Base-by-base conservation (phyloP, 108 stramenopile genomes). In the Fistulifera pelliculosa region DNA sequence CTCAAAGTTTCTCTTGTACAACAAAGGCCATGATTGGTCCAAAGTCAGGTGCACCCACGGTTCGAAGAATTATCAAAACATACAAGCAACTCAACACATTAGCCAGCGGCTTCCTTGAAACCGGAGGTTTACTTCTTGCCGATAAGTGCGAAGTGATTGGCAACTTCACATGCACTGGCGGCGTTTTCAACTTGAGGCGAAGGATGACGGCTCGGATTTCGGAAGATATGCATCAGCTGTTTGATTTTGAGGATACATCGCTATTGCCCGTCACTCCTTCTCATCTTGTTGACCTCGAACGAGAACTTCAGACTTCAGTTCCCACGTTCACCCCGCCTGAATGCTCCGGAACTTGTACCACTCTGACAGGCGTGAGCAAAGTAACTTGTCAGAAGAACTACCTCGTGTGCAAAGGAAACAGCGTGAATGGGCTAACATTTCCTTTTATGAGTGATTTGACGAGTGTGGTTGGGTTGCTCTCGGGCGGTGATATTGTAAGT, bases 401-500 rank as follows among this genome's bases (percentile, higher is more conserved):
- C 40, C 17, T 65, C 17, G 35, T 17, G 27, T 65, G 64, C 41
- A 65, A 65, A 38, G 64, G 40, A 49, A 41, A 8, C 0, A 49
- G 38, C 50, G 28, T 65, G 13, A 16, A 59, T 49, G 64, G 64
- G 1, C 12, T 65, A 10, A 59, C 39, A 25, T 65, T 65, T 41
- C 64, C 64, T 0, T 49, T 64, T 24, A 26, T 64, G 47, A 27
- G 41, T 1, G 56, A 65, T 52, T 57, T 57, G 0, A 47, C 56
- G 40, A 56, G 45, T 38, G 56, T 52, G 1, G 14, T 65, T 18
- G 58, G 51, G 18, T 21, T 65, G 11, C 22, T 65, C 7, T 51
- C 25, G 27, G 64, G 64, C 17, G 51, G 22, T 24, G 64, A 65
- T 41, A 41, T 59, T 57, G 50, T 51, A 28, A 26, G 23, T 27